A percentile compares a stretch with the other conserved stretches of the same genome.
Conservation (phyloP, 805 yeast species). For the Candida koratica region DNA sequence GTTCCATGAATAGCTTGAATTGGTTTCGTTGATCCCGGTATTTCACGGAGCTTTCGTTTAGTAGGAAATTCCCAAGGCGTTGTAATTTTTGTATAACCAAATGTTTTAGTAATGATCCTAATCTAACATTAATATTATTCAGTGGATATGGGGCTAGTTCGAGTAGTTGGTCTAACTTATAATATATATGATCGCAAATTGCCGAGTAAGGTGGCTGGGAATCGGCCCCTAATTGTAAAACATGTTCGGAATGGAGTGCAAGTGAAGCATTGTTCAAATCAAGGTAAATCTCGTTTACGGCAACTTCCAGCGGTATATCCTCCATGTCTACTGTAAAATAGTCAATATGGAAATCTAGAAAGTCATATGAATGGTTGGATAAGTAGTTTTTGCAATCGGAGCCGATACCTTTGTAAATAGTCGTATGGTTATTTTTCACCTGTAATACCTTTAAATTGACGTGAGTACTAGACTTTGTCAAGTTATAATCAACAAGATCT, state of each 20-base stretch:
- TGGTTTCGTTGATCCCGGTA: neutral
- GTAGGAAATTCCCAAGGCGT: neutral
- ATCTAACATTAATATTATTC: constrained; percentile 8
- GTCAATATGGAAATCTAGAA: constrained; percentile 2
- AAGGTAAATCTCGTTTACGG: constrained; percentile 1
- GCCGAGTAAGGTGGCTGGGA: neutral
- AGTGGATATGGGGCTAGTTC: constrained; percentile 6
- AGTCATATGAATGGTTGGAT: constrained; percentile 1
- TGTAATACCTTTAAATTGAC: constrained; percentile 4
- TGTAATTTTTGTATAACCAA: constrained; percentile 4
- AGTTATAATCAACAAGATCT: constrained; percentile 16
- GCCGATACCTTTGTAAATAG: neutral
- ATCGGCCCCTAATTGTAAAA: neutral
- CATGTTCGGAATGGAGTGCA: neutral
- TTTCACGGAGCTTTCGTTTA: neutral
- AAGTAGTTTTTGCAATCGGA: neutral
- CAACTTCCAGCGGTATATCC: neutral
- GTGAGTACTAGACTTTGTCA: neutral
- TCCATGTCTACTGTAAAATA: neutral
- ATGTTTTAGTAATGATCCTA: constrained; percentile 10
- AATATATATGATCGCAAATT: constrained; percentile 3
- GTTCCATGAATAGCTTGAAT: neutral
- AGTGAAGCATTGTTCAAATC: constrained; percentile 2
- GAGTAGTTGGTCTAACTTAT: neutral
- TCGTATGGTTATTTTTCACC: neutral